Base-by-base conservation (phyloP, 148 eudicot genomes). In the Rheum nobile region DNA sequence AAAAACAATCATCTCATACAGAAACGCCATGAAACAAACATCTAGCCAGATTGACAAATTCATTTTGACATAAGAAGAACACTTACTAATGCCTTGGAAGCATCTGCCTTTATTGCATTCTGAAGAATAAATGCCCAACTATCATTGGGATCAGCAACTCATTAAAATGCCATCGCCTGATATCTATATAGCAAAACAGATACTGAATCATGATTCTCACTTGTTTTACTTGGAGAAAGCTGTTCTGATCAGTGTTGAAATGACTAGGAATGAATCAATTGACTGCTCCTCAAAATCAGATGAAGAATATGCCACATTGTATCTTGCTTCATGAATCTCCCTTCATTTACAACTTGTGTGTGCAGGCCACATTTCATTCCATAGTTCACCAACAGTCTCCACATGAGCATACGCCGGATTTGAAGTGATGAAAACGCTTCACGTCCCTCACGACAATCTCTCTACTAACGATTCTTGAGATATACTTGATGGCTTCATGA, bases 341-440 rank as follows among this genome's bases (percentile, higher is more conserved):
- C n/a, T 46, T 14, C 57, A 50, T 50, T 17, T 6, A 46, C 52
- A 46, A 50, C 57, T 50, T 50, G 5, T 14, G 24, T 17, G n/a
- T 19, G 55, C 22, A 16, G 6, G 4, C 16, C 19, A 48, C 57
- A 50, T 29, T 61, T 12, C 19, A n/a, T 12, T 39, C 65, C 39
- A 44, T 67, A 52, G 46, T 11, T 81, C 77, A 84, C 83, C 89
- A 86, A 74, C 77, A 83, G 72, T 86, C 89, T 76, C 83, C 79
- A 75, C 85, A 86, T 0, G 84, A 86, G 71, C 89, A 88, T 3
- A 75, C 71, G 50, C 86, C 85, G 34, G 80, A 39, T 72, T 75
- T 88, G 70, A 86, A 84, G 44, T 77, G 87, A 79, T 80, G 88
- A 73, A 83, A 88, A 44, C 84, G 79, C 78, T 84, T 88, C 69